These are phyloP conservation scores for Tulasnella calospora DNA, from an alignment of 768 basidiomycete genomes.

Conservation along the genomic window DNA sequence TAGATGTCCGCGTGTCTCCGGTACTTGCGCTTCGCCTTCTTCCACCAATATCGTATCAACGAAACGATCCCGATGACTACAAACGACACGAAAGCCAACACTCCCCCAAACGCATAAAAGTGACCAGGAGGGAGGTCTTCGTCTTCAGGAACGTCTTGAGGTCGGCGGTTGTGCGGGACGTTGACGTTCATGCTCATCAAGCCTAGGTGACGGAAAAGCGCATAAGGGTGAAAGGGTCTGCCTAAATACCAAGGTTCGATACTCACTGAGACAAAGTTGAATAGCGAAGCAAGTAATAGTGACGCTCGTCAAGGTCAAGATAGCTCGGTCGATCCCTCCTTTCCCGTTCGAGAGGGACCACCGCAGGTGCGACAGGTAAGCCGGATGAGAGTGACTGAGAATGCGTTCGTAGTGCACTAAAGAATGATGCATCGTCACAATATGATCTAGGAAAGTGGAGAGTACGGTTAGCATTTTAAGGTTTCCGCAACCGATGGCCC, in stretches of 20 bases:
- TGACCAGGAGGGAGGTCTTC: conserved; percentile 36
- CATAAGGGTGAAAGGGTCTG: too few species aligned
- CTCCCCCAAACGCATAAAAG: conserved; percentile 52
- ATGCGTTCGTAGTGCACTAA: conserved; percentile 83
- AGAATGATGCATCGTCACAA: conserved; percentile 77
- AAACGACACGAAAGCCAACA: conserved; percentile 46
- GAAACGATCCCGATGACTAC: conserved; percentile 45
- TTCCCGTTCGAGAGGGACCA: conserved; percentile 56
- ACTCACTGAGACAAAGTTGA: conserved; percentile 45
- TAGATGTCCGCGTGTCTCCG: conserved; percentile 1
- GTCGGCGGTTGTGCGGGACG: conserved; percentile 51
- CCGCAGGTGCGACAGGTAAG: conserved; percentile 73
- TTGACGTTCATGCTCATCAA: conserved; percentile 61
- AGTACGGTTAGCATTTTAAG: background rate
- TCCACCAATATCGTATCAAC: conserved; percentile 62
- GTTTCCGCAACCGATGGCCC: background rate
- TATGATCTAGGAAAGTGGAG: conserved; percentile 61
- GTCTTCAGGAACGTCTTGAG: conserved; percentile 24
- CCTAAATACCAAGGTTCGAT: background rate
- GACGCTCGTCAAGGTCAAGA: conserved; percentile 63
- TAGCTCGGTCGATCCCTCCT: conserved; percentile 57
- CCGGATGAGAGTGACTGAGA: conserved; percentile 80
- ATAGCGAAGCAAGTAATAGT: conserved; percentile 62
- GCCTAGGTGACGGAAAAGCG: conserved; percentile 42
- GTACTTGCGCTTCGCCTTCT: conserved; percentile 45